Evolutionary conservation across 2,329 filamentous ascomycete species (phyloP), one percentile per base, ranked within the genome.

Genomic region (Aspergillus transmontanensis): DNA sequence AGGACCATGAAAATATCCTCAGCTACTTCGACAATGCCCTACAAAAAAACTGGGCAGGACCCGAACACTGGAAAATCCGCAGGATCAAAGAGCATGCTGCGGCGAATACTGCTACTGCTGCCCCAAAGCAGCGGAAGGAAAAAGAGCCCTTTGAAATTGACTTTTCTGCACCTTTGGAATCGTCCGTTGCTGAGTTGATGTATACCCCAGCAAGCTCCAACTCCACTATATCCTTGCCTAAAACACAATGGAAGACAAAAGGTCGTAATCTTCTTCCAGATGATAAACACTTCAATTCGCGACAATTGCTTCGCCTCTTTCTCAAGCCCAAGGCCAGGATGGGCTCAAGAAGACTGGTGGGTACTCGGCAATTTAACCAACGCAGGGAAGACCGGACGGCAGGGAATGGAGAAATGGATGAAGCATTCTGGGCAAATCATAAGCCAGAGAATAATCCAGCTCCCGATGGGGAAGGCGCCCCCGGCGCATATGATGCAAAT

Each of bases 31-130:
- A 99, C 76, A 93, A 97, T 73, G 94, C 94, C 2, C 81, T 98
- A 50, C 92, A 95, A 75, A 98, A 97, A 85, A 97, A 97, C 73
- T 99, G 95, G 94, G 90, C 91, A 6, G 96, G 93, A 56, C 94
- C 95, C n/a, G 95, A 98, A 76, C 95, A 99, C 79, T 99, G 95
- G 95, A 90, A 94, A 69, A 98, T 99, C 74, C 87, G 92, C 66
- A 93, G 93, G 74, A 95, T 99, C 78, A 98, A 98, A 71, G 86
- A 89, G 61, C 83, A 94, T 77, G 84, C 87, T 9, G 82, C 85
- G 10, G 83, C 86, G 16, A 81, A 80, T 36, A 78, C 73, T 19
- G 69, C 73, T 21, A 75, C 59, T 57, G 65, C 77, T 6, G 76
- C 80, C 71, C 71, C 86, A 77, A 73, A 89, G 67, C 87, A 89